Evolutionary conservation across 2,329 filamentous ascomycete genomes (phyloP).

Genomic region (Pyrenophora seminiperda): DNA sequence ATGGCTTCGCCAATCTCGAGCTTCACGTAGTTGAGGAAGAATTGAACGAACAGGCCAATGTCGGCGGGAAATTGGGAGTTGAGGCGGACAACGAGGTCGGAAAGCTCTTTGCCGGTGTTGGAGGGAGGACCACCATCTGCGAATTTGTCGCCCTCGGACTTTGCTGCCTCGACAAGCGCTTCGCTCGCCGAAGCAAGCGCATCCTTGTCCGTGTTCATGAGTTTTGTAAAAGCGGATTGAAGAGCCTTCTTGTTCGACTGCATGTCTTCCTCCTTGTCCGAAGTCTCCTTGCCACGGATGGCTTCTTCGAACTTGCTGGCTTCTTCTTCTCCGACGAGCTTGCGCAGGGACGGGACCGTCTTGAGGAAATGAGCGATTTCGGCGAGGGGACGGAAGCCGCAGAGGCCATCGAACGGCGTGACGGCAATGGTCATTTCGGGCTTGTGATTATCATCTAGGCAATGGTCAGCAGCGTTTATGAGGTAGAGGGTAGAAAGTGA

Average conservation of each 20-base stretch:
- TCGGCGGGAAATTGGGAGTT: conserved; percentile 83
- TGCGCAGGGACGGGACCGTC: conserved; percentile 60
- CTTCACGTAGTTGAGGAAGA: conserved; percentile 95
- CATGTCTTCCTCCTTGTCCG: conserved; percentile 52
- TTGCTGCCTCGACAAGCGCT: conserved; percentile 72
- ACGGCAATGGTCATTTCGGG: conserved; percentile 99
- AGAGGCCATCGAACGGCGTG: conserved; percentile 93
- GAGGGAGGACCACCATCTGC: conserved; percentile 73
- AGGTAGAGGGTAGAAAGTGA: too few species aligned
- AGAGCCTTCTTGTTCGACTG: conserved; percentile 76
- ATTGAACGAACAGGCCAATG: conserved; percentile 91
- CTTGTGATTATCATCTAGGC: conserved; percentile 93
- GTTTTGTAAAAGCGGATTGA: conserved; percentile 72
- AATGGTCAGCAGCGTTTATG: neutral
- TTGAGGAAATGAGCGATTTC: conserved; percentile 87
- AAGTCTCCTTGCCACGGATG: conserved; percentile 59
- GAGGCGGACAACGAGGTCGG: conserved; percentile 76
- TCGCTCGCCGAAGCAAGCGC: conserved; percentile 68
- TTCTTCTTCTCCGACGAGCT: conserved; percentile 55
- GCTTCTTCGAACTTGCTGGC: conserved; percentile 53
- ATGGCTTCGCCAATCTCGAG: conserved; percentile 89
- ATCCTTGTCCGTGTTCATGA: conserved; percentile 78
- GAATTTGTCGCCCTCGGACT: conserved; percentile 72
- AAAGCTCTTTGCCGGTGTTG: conserved; percentile 70
- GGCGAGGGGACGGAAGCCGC: conserved; percentile 85